Conservation (phyloP, 2,329 filamentous ascomycete species). For the Coniella lustricola region DNA sequence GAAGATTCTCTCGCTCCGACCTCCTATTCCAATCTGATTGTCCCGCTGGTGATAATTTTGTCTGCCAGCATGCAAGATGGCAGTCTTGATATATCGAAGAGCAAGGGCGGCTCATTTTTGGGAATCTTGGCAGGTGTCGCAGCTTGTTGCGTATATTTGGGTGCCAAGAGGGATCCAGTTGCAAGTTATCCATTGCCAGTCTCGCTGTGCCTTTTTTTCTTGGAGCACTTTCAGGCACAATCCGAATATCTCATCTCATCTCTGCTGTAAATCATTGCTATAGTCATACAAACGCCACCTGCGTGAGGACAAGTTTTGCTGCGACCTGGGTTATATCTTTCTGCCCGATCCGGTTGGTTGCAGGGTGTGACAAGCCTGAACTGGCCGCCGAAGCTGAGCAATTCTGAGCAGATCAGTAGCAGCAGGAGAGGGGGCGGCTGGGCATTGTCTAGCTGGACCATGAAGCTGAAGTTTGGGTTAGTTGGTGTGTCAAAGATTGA, state of each 20-base stretch:
- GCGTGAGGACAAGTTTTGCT: background rate
- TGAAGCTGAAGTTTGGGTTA: background rate
- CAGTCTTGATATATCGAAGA: background rate
- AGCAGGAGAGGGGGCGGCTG: background rate
- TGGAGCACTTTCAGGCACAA: too few relatives aligned
- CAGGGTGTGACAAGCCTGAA: constrained; percentile 14
- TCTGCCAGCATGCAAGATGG: background rate
- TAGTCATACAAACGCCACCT: background rate
- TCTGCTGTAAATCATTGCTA: background rate
- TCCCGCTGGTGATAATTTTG: background rate
- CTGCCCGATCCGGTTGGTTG: constrained; percentile 11
- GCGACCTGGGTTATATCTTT: too few relatives aligned
- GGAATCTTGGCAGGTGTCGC: too few relatives aligned
- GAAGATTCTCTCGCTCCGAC: background rate
- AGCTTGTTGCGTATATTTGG: too few relatives aligned
- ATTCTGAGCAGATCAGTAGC: background rate
- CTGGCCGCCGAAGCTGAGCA: constrained; percentile 1
- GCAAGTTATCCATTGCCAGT: too few relatives aligned
- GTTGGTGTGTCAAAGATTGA: background rate
- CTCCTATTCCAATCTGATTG: background rate
- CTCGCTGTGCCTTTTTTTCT: background rate
- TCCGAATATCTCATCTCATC: background rate
- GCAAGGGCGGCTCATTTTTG: too few relatives aligned
- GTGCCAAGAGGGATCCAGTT: too few relatives aligned
- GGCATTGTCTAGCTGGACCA: constrained; percentile 1